These are phyloP conservation scores for Austroboletus niveus DNA, from an alignment of 1,284 basidiomycete genomes.

Conservation along the genomic window DNA sequence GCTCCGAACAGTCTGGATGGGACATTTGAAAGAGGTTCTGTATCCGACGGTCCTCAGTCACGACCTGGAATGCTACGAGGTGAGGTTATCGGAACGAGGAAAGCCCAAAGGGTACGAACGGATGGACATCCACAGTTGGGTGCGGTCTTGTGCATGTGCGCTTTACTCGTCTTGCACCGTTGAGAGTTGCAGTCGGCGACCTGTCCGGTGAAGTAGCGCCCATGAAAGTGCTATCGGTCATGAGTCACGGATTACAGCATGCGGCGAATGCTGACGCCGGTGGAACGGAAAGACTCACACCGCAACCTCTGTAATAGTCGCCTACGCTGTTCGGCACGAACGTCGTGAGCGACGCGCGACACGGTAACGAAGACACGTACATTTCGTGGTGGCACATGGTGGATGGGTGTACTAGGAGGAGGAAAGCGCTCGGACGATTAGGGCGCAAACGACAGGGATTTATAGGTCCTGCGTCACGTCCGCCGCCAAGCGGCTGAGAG, in stretches of 20 bases:
- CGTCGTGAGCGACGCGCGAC: conserved; percentile 6
- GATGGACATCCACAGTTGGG: conserved; percentile 46
- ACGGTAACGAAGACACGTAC: conserved; percentile 33
- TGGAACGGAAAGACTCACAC: conserved; percentile 36
- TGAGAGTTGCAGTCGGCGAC: conserved; percentile 49
- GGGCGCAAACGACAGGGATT: conserved; percentile 1
- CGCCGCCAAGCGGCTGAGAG: conserved; percentile 12
- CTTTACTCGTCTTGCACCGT: conserved; percentile 51
- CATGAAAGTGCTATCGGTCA: conserved; percentile 54
- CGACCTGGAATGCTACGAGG: conserved; percentile 15
- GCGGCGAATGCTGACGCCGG: neutral
- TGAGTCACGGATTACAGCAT: conserved; percentile 11
- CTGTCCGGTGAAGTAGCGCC: conserved; percentile 58
- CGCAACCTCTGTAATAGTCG: conserved; percentile 61
- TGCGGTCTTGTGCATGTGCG: conserved; percentile 54
- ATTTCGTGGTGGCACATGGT: conserved; percentile 60
- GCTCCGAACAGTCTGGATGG: conserved; percentile 27
- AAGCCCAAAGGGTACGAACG: conserved; percentile 15
- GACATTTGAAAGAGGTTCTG: conserved; percentile 32
- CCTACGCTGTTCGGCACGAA: conserved; percentile 42
- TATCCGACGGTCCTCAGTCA: conserved; percentile 33
- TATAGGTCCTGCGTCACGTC: conserved; percentile 18
- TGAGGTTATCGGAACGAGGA: conserved; percentile 9
- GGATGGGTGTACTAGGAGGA: neutral
- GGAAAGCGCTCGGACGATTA: neutral